Base-by-base conservation (phyloP, 2,329 filamentous ascomycete species). In the Taxawa tesnikishii region DNA sequence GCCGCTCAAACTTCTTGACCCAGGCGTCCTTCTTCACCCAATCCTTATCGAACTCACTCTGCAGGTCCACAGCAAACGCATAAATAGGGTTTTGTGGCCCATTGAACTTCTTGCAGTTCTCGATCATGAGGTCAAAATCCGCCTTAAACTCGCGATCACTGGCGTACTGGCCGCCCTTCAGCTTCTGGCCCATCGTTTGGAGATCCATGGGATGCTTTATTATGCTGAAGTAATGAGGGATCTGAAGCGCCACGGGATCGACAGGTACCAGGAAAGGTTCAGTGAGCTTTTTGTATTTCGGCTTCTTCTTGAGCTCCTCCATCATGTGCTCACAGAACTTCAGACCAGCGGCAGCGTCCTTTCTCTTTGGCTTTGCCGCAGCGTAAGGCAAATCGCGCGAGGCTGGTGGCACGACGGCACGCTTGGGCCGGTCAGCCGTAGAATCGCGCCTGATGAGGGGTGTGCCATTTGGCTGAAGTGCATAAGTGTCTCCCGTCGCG, bases 121-220 rank as follows among this genome's bases (percentile, higher is more conserved):
- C 68, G 48, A 94, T 79, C 43, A 96, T 87, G 35, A 85, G 70
- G 29, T 75, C 71, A 33, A 94, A 73, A 48, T 93, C 87, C 37
- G 70, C 70, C 49, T 93, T 81, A 45, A 96, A 84, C 28, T 94
- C 87, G 54, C 84, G 85, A 1, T 83, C 69, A 35, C 70, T 83
- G 43, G 75, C 70, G 49, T 96, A 96, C 34, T 84, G 73, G 15
- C 85, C 84, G 9, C 67, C 66, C 44, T 79, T 74, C 25, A 94
- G 67, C 57, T 92, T 92, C 26, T 68, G 67, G 21, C 72, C 67
- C 49, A 94, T 80, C n/a, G 83, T 94, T 11, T 70, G 67, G 30
- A 94, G 66, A 54, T 98, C 88, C 88, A 96, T 98, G 0, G 90
- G 90, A 53, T 87, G 84, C 65, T 94, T 96, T 60, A 98, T 85